Conservation (phyloP, 177 flowering plant species). For the Tripterygium wilfordii region DNA sequence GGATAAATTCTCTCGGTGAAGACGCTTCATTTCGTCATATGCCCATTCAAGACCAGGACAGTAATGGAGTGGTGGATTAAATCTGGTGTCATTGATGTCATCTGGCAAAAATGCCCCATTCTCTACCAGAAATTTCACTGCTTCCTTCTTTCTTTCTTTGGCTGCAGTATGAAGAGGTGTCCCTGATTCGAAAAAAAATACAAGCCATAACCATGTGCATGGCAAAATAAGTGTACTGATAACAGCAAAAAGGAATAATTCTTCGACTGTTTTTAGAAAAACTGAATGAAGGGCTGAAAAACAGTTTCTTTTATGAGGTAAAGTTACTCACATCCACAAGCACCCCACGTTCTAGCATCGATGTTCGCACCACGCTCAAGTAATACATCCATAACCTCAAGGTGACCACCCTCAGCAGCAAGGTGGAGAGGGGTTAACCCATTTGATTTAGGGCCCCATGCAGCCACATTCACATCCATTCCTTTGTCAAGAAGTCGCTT, state of each 20-base stretch:
- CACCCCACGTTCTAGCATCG: constrained; percentile 94
- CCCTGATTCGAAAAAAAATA: too few relatives aligned
- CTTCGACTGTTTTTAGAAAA: too few relatives aligned
- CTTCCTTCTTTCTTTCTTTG: constrained; percentile 75
- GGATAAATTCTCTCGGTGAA: constrained; percentile 45
- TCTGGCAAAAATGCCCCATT: constrained; percentile 92
- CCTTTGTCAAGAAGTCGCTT: constrained; percentile 80
- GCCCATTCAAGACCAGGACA: constrained; percentile 98
- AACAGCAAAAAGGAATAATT: too few relatives aligned
- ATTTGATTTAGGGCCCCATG: constrained; percentile 82
- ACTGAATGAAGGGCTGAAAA: too few relatives aligned
- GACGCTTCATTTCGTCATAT: constrained; percentile 75
- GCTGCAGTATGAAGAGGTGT: constrained; percentile 96
- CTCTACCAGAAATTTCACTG: constrained; percentile 69
- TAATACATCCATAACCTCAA: constrained; percentile 82
- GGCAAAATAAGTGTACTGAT: not conserved
- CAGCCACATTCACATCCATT: constrained; percentile 84
- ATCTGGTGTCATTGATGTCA: constrained; percentile 75
- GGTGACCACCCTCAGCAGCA: constrained; percentile 93
- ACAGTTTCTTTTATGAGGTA: not conserved
- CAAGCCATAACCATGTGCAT: too few relatives aligned
- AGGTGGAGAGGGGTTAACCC: constrained; percentile 97
- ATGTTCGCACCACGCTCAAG: constrained; percentile 94
- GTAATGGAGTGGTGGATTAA: constrained; percentile 94
- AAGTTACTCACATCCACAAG: constrained; percentile 80